A percentile compares a stretch with the other conserved stretches of the same genome.
These are phyloP conservation scores for Melampsora larici-populina DNA, from an alignment of 1,284 basidiomycete species.

Conservation along the genomic window DNA sequence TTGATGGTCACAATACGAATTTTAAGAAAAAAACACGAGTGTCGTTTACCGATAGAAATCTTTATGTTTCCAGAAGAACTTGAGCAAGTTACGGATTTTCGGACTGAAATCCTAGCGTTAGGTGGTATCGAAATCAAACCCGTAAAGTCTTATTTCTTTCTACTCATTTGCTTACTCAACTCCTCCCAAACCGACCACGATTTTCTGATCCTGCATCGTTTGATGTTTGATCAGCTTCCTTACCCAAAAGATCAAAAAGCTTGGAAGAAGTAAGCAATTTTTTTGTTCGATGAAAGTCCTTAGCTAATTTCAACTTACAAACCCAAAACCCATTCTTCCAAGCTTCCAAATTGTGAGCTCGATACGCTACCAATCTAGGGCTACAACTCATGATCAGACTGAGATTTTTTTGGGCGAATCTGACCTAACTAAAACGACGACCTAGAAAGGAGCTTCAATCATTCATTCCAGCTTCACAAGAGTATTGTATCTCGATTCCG, in stretches of 20 bases:
- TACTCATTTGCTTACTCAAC: neutral
- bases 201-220: neutral
- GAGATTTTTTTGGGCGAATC: too few relatives aligned
- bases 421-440: neutral
- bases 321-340: neutral
- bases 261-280: neutral
- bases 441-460: conserved; percentile 3
- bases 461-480: conserved; percentile 1
- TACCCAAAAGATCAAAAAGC: conserved; percentile 6
- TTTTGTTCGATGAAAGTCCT: too few relatives aligned
- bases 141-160: neutral
- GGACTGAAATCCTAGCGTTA: neutral
- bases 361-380: neutral
- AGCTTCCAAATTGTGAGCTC: conserved; percentile 5
- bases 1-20: conserved; percentile 1
- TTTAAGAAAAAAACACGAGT: neutral
- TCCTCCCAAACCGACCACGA: neutral
- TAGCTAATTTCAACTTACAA: too few relatives aligned
- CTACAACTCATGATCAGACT: too few relatives aligned
- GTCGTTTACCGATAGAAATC: neutral
- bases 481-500: conserved; percentile 1
- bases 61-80: conserved; percentile 7
- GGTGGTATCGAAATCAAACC: neutral
- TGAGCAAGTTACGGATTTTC: neutral
- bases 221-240: neutral